Base-by-base conservation (phyloP, 2,329 filamentous ascomycete genomes). In the Pseudogymnoascus sp. region DNA sequence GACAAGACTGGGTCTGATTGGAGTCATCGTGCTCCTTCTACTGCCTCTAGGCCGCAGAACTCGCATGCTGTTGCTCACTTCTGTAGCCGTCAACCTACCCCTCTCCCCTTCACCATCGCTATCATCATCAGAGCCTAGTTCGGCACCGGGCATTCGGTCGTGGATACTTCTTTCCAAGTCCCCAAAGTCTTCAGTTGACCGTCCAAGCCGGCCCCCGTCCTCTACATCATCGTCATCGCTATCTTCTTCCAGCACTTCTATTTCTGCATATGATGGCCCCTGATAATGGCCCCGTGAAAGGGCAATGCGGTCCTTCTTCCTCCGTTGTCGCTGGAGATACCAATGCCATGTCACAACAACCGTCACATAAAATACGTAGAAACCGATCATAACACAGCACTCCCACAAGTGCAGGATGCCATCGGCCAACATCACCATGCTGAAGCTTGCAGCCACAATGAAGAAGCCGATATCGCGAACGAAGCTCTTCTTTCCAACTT, bases 291-390 rank as follows among this genome's bases (percentile, higher is more conserved):
- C 85, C 64, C 92, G 83, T 61, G 90, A 87, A 58, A 88, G 84
- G 22, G 86, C 83, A 69, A 92, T 88, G 68, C 86, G 83, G 59
- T 86, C 82, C 62, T 84, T 82, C 63, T 80, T 80, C 42, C 80
- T 80, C 62, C 75, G 86, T 66, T 84, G 81, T 66, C 86, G 81
- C 38, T 84, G 85, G 14, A 88, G 79, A 76, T 88, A 89, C 89
- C 92, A 96, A 75, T 99, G 94, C 92, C 92, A 97, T 5, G 81
- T 81, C 14, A 97, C 90, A 9, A 99, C 94, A 63, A 92, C 86
- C 11, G 86, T 72, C 55, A 99, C 94, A 71, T 99, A 99, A 69
- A 96, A 89, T 49, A 87, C 68, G 73, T 99, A 99, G 72, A 95
- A 95, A 12, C 79, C 87, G 62, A 99, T 91, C 94, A 99, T 99